phyloP scores from a whole-genome alignment of 1,139 yeast species.

The Suhomyces anneliseae region DNA sequence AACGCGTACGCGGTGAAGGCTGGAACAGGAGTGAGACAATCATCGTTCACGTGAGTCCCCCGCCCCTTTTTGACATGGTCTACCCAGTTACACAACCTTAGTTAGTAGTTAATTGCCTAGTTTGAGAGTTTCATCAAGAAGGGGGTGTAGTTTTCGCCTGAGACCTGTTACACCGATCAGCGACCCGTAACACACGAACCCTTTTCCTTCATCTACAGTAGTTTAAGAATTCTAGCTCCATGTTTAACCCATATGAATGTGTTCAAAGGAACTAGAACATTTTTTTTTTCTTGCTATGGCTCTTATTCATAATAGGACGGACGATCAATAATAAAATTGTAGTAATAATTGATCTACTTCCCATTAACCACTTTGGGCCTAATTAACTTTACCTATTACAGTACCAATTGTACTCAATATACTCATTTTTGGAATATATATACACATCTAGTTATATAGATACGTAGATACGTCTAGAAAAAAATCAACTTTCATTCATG shows the following conservation, averaged over 20 bases:
- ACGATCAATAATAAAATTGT: not conserved
- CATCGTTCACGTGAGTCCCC: not conserved
- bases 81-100: no score
- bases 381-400: not conserved
- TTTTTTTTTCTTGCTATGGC: no score
- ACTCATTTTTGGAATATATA: no score
- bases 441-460: no score
- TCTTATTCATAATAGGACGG: not conserved
- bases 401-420: not conserved
- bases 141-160: not conserved
- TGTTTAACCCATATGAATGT: not conserved
- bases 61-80: not conserved
- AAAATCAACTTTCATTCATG: no score
- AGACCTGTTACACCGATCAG: no score
- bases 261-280: not conserved
- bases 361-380: not conserved
- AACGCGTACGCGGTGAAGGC: constrained; percentile 2
- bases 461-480: no score
- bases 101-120: not conserved
- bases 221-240: not conserved
- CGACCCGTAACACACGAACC: no score
- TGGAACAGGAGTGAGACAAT: not conserved
- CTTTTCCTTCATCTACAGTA: no score
- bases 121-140: not conserved
- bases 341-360: not conserved